phyloP scores from a whole-genome alignment of 192 early-diverging fungal genomes.

The Mortierella hygrophila region DNA sequence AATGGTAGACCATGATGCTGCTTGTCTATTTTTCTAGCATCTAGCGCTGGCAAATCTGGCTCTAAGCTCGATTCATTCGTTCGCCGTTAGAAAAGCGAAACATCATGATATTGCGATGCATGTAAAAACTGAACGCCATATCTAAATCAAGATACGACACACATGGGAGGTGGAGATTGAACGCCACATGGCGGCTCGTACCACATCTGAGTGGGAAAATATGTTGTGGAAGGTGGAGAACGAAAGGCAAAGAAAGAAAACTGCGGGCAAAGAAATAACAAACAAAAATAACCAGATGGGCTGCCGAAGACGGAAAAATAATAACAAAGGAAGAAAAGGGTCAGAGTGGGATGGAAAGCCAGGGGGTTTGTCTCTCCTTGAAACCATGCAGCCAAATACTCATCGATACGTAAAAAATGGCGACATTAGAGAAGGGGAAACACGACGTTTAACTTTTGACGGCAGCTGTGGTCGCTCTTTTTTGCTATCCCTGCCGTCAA shows the following conservation, averaged over 20 bases:
- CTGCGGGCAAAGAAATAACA: not conserved
- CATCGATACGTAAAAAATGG: no score
- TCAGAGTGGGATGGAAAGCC: no score
- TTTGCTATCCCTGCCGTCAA: no score
- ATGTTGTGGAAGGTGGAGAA: not conserved
- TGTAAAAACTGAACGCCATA: not conserved
- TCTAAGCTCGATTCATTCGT: not conserved
- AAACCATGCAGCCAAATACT: no score
- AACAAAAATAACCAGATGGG: conserved; percentile 1
- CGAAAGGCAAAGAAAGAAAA: not conserved
- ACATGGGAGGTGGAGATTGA: not conserved
- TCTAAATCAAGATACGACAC: not conserved
- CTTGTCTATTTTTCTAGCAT: no score
- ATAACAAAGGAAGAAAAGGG: no score
- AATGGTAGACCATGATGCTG: no score
- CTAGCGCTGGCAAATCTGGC: no score
- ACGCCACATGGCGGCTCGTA: conserved; percentile 6
- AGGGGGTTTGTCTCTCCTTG: no score
- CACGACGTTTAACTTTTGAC: no score
- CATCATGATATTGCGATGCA: not conserved
- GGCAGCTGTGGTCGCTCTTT: no score
- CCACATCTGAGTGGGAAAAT: conserved; percentile 5
- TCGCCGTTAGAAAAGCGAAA: not conserved
- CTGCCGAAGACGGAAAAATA: not conserved
- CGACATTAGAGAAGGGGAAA: no score